These are phyloP conservation scores for Populus hybrid DNA, from an alignment of 441 rosid species.

Conservation along the genomic window DNA sequence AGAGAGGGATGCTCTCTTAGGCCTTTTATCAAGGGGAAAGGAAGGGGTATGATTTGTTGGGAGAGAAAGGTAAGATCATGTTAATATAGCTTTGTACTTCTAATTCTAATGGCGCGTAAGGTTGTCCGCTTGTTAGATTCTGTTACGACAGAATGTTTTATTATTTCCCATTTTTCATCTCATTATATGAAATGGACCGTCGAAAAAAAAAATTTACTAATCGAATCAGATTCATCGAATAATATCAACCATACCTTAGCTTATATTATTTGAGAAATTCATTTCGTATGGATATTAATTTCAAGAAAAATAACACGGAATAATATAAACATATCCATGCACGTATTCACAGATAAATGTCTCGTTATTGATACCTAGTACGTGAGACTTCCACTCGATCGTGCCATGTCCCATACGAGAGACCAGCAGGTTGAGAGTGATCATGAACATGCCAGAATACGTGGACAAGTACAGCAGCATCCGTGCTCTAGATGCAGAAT, in stretches of 20 bases:
- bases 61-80: neutral
- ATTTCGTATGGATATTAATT: too few relatives aligned
- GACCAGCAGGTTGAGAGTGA: conserved; percentile 40
- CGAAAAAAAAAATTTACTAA: too few relatives aligned
- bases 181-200: too few relatives aligned
- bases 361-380: conserved; percentile 42
- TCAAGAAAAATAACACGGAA: neutral
- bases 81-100: neutral
- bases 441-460: conserved; percentile 51
- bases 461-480: conserved; percentile 81
- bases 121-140: neutral
- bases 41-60: too few relatives aligned
- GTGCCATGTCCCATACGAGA: conserved; percentile 34
- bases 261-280: too few relatives aligned
- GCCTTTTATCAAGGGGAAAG: neutral
- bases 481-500: conserved; percentile 82
- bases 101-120: neutral
- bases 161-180: neutral
- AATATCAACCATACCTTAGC: too few relatives aligned
- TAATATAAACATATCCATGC: neutral
- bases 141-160: neutral
- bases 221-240: too few relatives aligned
- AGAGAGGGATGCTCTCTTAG: neutral
- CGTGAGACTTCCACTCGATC: conserved; percentile 72
- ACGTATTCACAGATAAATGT: neutral